These are phyloP conservation scores for Selenicereus undatus DNA, from an alignment of 148 eudicot species.

Conservation along the genomic window DNA sequence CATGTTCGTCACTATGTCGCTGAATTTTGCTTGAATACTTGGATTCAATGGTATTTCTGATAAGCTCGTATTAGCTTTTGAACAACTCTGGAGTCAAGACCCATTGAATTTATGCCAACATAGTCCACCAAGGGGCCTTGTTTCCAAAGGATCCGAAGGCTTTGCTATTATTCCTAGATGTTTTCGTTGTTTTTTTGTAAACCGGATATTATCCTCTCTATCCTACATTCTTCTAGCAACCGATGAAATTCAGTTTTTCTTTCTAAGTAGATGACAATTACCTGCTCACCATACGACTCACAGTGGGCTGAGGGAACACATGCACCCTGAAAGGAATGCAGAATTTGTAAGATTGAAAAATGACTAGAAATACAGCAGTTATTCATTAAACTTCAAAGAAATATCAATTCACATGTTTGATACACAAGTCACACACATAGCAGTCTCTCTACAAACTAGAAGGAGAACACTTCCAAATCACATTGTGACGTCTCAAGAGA, in stretches of 20 bases:
- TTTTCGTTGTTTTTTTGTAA: neutral
- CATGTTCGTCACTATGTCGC: too few relatives aligned
- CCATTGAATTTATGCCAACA: neutral
- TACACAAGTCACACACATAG: neutral
- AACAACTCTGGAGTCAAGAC: neutral
- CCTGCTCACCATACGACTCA: constrained; percentile 90
- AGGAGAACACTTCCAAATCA: neutral
- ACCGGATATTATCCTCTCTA: neutral
- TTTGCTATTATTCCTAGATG: neutral
- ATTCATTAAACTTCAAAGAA: neutral
- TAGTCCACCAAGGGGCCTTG: neutral
- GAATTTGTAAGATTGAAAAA: neutral
- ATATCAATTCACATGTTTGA: neutral
- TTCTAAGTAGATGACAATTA: constrained; percentile 22
- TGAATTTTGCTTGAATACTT: neutral
- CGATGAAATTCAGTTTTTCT: neutral
- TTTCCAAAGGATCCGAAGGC: neutral
- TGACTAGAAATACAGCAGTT: constrained; percentile 5
- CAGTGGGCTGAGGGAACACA: constrained; percentile 75
- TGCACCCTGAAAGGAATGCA: constrained; percentile 63
- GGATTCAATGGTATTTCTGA: too few relatives aligned
- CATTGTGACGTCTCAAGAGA: neutral
- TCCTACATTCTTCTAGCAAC: neutral
- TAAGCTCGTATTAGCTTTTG: neutral
- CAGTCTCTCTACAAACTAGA: neutral